Base-by-base conservation (phyloP, 495 filamentous ascomycete species). In the Hypoxylon lenormandii region DNA sequence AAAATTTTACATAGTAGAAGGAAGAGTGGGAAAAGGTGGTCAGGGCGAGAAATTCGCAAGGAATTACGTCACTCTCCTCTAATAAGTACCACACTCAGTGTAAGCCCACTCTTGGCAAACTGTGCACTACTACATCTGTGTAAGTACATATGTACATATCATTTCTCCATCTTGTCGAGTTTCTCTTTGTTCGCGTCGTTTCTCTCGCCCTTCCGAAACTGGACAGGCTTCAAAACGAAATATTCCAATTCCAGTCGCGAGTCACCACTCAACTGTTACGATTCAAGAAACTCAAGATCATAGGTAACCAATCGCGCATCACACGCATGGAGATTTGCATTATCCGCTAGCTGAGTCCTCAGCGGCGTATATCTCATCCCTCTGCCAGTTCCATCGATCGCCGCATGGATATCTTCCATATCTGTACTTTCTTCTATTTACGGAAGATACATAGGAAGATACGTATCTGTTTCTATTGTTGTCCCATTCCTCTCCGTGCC, bases 41-140 rank as follows among this genome's bases (percentile, higher is more conserved):
- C 68, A 43, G 57, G 61, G 67, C 61, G 61, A 38, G 43, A 56
- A 64, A 66, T 67, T 69, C 67, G 64, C 63, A 72, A 73, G 56
- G 49, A 69, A 70, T 73, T 75, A 75, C 73, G 73, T 75, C 73
- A 75, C 69, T 75, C 63, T 26, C 53, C 63, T 26, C 53, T 38
- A 13, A 5, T 26, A 75, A 60, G 73, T 73, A 75, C 67, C 68
- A 49, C 67, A 36, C 73, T 58, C 66, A 75, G 73, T 75, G 40
- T 45, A 53, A 45, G 11, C 51, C 11, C n/a, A 30, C 4, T 8
- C 45, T 60, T 43, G 47, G 55, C 70, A 40, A 54, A 75, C 73
- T 63, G 73, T 75, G 30, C n/a, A 22, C n/a, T n/a, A n/a, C n/a
- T n/a, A n/a, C n/a, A n/a, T n/a, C n/a, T n/a, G n/a, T n/a, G n/a